Conservation (phyloP, 228 moss, liverwort and hornwort genomes). For the Sphagnum magellanicum region DNA sequence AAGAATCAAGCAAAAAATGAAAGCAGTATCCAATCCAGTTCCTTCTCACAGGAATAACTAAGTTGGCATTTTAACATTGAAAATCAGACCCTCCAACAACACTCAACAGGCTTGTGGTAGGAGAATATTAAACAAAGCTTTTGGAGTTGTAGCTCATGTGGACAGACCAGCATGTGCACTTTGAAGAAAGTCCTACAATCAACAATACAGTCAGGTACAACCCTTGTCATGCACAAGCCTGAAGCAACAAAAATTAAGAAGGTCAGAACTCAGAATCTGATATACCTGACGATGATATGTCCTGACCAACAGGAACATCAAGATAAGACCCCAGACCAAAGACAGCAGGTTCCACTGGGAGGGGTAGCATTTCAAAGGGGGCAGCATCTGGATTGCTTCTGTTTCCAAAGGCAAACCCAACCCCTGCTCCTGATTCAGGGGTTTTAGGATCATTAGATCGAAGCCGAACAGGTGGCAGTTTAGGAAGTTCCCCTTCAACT, state of each 20-base stretch:
- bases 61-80: background rate
- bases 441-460: conserved; percentile 73
- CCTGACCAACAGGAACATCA: conserved; percentile 95
- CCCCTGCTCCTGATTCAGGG: conserved; percentile 36
- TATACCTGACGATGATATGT: conserved; percentile 81
- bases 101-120: background rate
- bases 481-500: conserved; percentile 78
- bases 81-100: background rate
- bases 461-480: conserved; percentile 82
- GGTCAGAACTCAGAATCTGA: background rate
- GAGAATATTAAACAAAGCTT: too few relatives aligned
- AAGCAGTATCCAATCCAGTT: too few relatives aligned
- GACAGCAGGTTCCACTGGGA: conserved; percentile 40
- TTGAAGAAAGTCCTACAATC: background rate
- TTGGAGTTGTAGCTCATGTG: too few relatives aligned
- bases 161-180: too few relatives aligned
- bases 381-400: conserved; percentile 23
- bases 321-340: conserved; percentile 90
- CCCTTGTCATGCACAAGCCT: background rate
- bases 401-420: conserved; percentile 10
- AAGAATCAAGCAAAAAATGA: too few relatives aligned
- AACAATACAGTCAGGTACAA: background rate
- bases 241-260: background rate
- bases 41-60: background rate
- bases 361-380: conserved; percentile 38